Conservation (phyloP, 2,329 filamentous ascomycete genomes). For the Lachnellula arida region DNA sequence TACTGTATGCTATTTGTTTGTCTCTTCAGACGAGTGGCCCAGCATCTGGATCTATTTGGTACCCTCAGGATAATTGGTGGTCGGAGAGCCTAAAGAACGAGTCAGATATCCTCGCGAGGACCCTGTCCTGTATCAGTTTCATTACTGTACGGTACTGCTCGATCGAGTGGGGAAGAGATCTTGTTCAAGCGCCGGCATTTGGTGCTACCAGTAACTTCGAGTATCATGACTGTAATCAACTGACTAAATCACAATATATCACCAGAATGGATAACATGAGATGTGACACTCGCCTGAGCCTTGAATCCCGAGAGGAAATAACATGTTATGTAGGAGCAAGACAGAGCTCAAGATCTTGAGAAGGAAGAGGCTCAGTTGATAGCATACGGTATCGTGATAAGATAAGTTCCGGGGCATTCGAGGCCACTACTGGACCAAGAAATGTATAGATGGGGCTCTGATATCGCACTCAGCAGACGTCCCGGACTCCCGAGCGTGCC, state of each 20-base stretch:
- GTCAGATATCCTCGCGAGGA: constrained; percentile 12
- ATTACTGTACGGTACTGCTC: background rate
- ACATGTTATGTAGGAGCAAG: constrained; percentile 7
- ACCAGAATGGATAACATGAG: background rate
- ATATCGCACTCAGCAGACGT: background rate
- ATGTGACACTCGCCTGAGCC: background rate
- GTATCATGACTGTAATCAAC: background rate
- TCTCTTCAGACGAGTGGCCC: constrained; percentile 6
- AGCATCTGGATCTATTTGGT: background rate
- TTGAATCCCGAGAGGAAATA: background rate
- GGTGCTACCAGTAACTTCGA: background rate
- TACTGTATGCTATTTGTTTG: constrained; percentile 4
- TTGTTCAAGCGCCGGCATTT: constrained; percentile 13
- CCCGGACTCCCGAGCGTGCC: background rate
- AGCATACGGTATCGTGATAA: background rate
- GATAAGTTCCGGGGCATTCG: background rate
- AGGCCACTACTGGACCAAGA: background rate
- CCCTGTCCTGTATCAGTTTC: constrained; percentile 13
- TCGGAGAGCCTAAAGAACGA: constrained; percentile 15
- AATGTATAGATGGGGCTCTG: background rate
- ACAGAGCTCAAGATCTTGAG: background rate
- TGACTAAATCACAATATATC: constrained; percentile 1
- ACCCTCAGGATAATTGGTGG: constrained; percentile 5
- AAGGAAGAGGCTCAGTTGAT: constrained; percentile 6
- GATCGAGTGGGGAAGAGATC: constrained; percentile 6